Percentiles rank a stretch among this genome's conserved stretches.
phyloP scores from a whole-genome alignment of 257 asterid species.

The Solanum etuberosum region DNA sequence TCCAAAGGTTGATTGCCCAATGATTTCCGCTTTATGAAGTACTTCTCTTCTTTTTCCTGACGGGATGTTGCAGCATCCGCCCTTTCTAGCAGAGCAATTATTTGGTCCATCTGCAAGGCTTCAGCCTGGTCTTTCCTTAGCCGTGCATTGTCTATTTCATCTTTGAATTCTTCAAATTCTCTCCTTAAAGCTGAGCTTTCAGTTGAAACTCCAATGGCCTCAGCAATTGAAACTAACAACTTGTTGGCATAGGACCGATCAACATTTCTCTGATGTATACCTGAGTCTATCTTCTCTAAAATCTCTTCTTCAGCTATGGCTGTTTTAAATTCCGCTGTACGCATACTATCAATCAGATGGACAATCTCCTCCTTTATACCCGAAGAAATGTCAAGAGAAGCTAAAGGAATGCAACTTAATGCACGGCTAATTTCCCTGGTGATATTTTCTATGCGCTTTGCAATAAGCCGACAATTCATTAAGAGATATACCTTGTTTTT shows the following conservation, averaged over 20 bases:
- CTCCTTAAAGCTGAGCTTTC: slow-evolving; percentile 33
- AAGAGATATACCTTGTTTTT: slow-evolving; percentile 47
- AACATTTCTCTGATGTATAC: slow-evolving; percentile 40
- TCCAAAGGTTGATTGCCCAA: slow-evolving; percentile 45
- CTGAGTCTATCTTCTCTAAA: slow-evolving; percentile 43
- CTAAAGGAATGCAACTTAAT: slow-evolving; percentile 30
- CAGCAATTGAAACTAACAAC: slow-evolving; percentile 43
- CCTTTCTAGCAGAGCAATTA: slow-evolving; percentile 45
- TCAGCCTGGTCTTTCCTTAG: slow-evolving; percentile 48
- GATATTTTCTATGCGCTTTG: slow-evolving; percentile 30
- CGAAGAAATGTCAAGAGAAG: slow-evolving; percentile 29
- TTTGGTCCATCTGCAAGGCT: slow-evolving; percentile 60
- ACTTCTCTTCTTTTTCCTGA: slow-evolving; percentile 41
- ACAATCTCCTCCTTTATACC: slow-evolving; percentile 30
- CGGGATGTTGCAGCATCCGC: slow-evolving; percentile 42
- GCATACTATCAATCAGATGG: slow-evolving; percentile 26
- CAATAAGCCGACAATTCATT: slow-evolving; percentile 31
- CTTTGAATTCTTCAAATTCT: slow-evolving; percentile 46
- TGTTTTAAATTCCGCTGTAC: slow-evolving; percentile 35
- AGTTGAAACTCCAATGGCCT: slow-evolving; percentile 43
- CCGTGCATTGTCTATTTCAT: slow-evolving; percentile 36
- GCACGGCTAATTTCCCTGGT: slow-evolving; percentile 41
- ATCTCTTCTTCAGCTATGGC: slow-evolving; percentile 42
- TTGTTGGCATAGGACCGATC: slow-evolving; percentile 50
- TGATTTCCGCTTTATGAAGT: slow-evolving; percentile 35